Evolutionary conservation across 306 rosid genomes (phyloP).

Genomic region (Cicer cuneatum): DNA sequence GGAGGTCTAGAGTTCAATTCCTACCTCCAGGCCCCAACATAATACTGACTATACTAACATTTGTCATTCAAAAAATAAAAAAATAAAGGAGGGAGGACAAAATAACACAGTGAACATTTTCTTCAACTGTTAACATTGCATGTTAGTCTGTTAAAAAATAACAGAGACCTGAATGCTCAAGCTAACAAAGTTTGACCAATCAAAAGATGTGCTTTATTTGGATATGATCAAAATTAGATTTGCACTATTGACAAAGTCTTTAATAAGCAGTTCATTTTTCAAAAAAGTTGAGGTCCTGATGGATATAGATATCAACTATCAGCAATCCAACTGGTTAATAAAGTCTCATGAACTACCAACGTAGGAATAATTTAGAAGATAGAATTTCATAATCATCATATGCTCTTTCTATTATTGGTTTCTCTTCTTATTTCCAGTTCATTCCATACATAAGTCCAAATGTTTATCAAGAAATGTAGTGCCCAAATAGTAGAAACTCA

Average conservation of each 20-base stretch:
- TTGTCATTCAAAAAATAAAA: neutral
- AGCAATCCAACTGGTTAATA: neutral
- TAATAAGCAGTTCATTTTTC: neutral
- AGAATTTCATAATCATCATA: constrained; percentile 4
- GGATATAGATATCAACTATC: neutral
- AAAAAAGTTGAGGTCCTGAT: constrained; percentile 2
- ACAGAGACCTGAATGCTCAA: constrained; percentile 7
- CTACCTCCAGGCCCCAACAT: neutral
- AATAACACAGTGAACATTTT: constrained; percentile 5
- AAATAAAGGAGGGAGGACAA: neutral
- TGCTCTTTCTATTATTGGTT: neutral
- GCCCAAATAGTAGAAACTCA: neutral
- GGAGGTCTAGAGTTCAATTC: neutral
- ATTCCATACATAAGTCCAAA: neutral
- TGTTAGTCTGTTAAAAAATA: constrained; percentile 7
- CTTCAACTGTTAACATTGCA: constrained; percentile 32
- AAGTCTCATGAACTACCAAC: constrained; percentile 14
- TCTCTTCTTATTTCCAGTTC: neutral
- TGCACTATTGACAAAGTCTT: neutral
- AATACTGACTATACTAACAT: neutral
- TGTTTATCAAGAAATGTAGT: constrained; percentile 17
- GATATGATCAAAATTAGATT: constrained; percentile 4
- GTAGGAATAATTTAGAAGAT: constrained; percentile 1
- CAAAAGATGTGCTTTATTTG: constrained; percentile 3
- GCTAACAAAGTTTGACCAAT: constrained; percentile 14